Evolutionary conservation across 176 grass and related monocot species (phyloP).

Genomic region (Eleusine indica): DNA sequence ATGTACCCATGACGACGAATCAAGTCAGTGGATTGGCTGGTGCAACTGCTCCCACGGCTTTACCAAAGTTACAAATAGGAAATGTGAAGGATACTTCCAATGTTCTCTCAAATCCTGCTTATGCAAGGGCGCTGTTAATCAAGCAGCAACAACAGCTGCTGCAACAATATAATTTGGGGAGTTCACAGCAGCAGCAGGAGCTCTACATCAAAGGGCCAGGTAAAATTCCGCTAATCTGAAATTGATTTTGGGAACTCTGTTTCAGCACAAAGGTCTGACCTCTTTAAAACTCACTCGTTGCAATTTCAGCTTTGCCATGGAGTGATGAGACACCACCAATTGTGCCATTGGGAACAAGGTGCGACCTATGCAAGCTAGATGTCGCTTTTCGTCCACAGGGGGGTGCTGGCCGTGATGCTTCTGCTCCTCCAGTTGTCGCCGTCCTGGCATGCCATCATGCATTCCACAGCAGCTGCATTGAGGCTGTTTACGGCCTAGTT

Average conservation of each 20-base stretch:
- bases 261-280: neutral
- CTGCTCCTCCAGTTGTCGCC: slow-evolving; percentile 48
- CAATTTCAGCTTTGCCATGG: slow-evolving; percentile 50
- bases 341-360: slow-evolving; percentile 59
- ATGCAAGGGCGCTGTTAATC: slow-evolving; percentile 31
- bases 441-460: slow-evolving; percentile 60
- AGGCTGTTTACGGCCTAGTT: slow-evolving; percentile 51
- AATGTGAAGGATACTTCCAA: slow-evolving; percentile 38
- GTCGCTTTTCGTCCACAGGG: slow-evolving; percentile 47
- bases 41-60: slow-evolving; percentile 9
- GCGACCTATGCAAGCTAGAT: slow-evolving; percentile 68
- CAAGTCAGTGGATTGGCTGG: neutral
- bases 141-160: slow-evolving; percentile 53
- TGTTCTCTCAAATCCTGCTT: slow-evolving; percentile 27
- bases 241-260: neutral
- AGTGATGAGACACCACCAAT: slow-evolving; percentile 11
- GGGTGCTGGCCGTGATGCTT: slow-evolving; percentile 7
- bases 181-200: slow-evolving; percentile 5
- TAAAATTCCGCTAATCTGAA: slow-evolving; percentile 24
- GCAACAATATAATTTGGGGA: slow-evolving; percentile 41
- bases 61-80: slow-evolving; percentile 46
- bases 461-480: slow-evolving; percentile 61
- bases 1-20: slow-evolving; percentile 10
- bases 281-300: neutral
- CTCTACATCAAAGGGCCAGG: slow-evolving; percentile 57